Evolutionary conservation across 140 eudicot genomes (phyloP).

Genomic region (Flaveria floridana): DNA sequence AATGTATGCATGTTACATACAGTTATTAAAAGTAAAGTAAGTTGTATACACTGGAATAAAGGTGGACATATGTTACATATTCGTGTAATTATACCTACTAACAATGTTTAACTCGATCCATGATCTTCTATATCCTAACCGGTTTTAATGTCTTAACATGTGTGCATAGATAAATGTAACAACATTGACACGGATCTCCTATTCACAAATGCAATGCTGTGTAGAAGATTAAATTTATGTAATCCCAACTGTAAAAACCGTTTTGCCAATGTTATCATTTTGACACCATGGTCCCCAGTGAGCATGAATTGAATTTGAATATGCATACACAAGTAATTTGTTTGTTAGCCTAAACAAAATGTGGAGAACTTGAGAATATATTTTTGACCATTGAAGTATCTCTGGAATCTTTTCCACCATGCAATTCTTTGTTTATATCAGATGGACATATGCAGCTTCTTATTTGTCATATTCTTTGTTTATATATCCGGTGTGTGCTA

Average conservation of each 20-base stretch:
- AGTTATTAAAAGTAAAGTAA: not conserved
- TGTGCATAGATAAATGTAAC: not conserved
- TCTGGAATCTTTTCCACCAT: constrained; percentile 2
- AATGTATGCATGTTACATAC: not conserved
- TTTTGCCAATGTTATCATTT: not conserved
- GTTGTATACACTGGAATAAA: not conserved
- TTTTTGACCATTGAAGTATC: constrained; percentile 3
- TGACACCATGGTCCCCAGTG: not conserved
- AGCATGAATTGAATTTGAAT: not conserved
- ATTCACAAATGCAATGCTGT: not conserved
- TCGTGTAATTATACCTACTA: not conserved
- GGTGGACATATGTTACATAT: not conserved
- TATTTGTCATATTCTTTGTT: not conserved
- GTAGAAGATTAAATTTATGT: not conserved
- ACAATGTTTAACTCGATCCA: no score
- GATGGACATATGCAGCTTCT: constrained; percentile 12
- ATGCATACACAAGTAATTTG: not conserved
- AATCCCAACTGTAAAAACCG: not conserved
- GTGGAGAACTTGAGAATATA: no score
- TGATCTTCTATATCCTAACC: no score
- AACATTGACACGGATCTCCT: not conserved
- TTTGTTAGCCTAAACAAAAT: not conserved
- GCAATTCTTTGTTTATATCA: constrained; percentile 9
- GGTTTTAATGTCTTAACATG: not conserved
- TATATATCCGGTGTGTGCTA: constrained; percentile 23